A percentile compares a stretch with the other conserved stretches of the same genome.
Conservation (phyloP, 345 rosid species). For the Garcia nutans region DNA sequence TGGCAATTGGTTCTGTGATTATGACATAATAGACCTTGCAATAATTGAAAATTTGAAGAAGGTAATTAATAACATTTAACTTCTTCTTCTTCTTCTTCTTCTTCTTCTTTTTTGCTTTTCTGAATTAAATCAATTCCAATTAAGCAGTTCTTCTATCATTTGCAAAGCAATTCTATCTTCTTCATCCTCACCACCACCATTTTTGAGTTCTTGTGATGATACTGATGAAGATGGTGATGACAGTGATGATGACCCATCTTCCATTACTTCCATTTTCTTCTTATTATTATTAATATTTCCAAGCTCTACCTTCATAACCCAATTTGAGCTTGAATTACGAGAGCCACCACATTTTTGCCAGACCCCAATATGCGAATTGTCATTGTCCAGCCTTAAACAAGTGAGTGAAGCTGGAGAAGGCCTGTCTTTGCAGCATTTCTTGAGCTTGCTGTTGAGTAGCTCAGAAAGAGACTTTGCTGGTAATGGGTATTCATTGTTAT, state of each 20-base stretch:
- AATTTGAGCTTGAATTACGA: conserved; percentile 38
- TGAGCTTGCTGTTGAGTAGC: conserved; percentile 53
- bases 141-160: conserved; percentile 73
- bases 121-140: conserved; percentile 44
- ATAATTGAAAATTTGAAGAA: too few relatives aligned
- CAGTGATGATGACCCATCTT: conserved; percentile 7
- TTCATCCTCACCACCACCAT: conserved; percentile 32
- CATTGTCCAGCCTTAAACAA: conserved; percentile 67
- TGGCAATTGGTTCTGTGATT: neutral
- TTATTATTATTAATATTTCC: conserved; percentile 20
- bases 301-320: conserved; percentile 75
- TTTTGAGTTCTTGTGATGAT: conserved; percentile 19
- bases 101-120: too few relatives aligned
- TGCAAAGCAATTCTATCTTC: conserved; percentile 64
- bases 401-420: conserved; percentile 56
- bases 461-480: conserved; percentile 48
- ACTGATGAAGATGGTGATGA: conserved; percentile 9
- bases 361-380: conserved; percentile 65
- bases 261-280: conserved; percentile 12
- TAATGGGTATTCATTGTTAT: conserved; percentile 20
- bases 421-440: conserved; percentile 46
- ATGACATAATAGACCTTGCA: neutral
- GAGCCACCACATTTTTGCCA: conserved; percentile 77
- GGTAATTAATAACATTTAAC: too few relatives aligned
- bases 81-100: too few relatives aligned